These are phyloP conservation scores for Asterochloris sp. DNA, from an alignment of 139 green algal genomes.

Conservation along the genomic window DNA sequence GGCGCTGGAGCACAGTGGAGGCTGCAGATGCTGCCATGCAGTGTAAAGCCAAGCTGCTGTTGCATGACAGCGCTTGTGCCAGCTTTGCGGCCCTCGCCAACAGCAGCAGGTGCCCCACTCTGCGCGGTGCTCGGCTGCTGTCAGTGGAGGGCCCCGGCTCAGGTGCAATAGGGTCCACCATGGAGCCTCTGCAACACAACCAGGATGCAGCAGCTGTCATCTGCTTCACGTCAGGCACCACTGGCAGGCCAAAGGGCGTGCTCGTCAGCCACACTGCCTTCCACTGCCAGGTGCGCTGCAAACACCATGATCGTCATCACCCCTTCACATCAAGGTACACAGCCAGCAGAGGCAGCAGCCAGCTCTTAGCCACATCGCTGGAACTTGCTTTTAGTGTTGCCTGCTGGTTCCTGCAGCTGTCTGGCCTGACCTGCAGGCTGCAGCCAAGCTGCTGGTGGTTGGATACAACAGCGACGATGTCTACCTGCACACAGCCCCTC, in stretches of 20 bases:
- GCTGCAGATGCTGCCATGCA: conserved; percentile 32
- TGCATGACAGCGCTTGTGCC: neutral
- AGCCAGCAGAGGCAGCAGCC: conserved; percentile 4
- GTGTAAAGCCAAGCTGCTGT: neutral
- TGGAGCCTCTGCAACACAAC: neutral
- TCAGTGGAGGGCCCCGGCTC: neutral
- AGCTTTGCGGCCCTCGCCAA: neutral
- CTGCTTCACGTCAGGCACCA: conserved; percentile 60
- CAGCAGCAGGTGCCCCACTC: neutral
- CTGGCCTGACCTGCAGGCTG: conserved; percentile 50
- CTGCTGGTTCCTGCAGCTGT: too few relatives aligned
- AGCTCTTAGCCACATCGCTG: neutral
- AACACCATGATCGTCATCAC: neutral
- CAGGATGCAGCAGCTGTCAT: neutral
- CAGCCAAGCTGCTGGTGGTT: conserved; percentile 67
- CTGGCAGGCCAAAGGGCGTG: conserved; percentile 25
- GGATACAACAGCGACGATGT: conserved; percentile 65
- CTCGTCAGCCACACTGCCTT: neutral
- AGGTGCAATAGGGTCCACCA: neutral
- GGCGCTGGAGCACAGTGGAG: conserved; percentile 55
- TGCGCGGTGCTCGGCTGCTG: conserved; percentile 4
- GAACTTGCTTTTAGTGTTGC: neutral
- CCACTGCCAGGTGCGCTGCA: too few relatives aligned
- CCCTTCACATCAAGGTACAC: conserved; percentile 62
- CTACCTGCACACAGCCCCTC: conserved; percentile 82